These are phyloP conservation scores for Nakazawaea populi DNA, from an alignment of 805 yeast genomes.

Conservation along the genomic window DNA sequence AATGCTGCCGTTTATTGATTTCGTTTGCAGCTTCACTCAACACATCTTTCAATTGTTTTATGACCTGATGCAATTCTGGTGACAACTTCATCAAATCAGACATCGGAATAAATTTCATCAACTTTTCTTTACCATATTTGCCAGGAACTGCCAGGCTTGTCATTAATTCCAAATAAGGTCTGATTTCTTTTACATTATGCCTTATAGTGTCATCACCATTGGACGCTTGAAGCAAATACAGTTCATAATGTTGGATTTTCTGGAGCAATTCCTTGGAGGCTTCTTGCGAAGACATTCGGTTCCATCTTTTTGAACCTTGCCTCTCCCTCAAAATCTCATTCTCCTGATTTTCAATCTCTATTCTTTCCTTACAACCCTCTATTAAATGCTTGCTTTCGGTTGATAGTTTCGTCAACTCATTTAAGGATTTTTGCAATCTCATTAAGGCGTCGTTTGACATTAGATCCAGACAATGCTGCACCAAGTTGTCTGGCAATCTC, in stretches of 20 bases:
- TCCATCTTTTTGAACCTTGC: slow-evolving; percentile 54
- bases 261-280: slow-evolving; percentile 34
- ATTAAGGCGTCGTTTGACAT: slow-evolving; percentile 45
- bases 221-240: slow-evolving; percentile 50
- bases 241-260: slow-evolving; percentile 37
- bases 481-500: slow-evolving; percentile 50
- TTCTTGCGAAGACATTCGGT: slow-evolving; percentile 36
- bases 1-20: slow-evolving; percentile 31
- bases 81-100: slow-evolving; percentile 29
- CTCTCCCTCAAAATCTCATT: slow-evolving; percentile 45
- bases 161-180: slow-evolving; percentile 36
- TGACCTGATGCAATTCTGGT: slow-evolving; percentile 23
- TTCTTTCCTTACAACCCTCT: slow-evolving; percentile 36
- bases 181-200: slow-evolving; percentile 41
- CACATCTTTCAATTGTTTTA: slow-evolving; percentile 31
- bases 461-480: slow-evolving; percentile 51
- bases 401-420: slow-evolving; percentile 40
- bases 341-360: slow-evolving; percentile 47
- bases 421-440: slow-evolving; percentile 33
- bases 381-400: slow-evolving; percentile 35
- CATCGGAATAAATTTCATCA: slow-evolving; percentile 33
- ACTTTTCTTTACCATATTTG: slow-evolving; percentile 23
- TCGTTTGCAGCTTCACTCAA: slow-evolving; percentile 25
- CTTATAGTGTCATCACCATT: slow-evolving; percentile 54
- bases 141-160: slow-evolving; percentile 20